Evolutionary conservation across 2,329 filamentous ascomycete genomes (phyloP).

Genomic region (Aspergillus sp.): DNA sequence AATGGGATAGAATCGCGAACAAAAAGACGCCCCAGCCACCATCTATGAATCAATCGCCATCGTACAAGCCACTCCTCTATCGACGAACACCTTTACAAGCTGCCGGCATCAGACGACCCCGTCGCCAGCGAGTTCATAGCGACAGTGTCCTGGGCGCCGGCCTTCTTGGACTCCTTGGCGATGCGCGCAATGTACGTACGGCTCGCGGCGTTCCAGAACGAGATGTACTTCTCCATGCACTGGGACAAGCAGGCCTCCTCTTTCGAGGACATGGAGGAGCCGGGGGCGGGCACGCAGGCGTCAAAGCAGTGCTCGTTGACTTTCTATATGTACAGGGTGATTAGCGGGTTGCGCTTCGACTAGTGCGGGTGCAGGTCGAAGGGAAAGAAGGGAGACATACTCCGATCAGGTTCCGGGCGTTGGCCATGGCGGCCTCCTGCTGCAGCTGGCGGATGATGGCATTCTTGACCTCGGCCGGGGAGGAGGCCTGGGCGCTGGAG

Average conservation of each 20-base stretch:
- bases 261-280: constrained; percentile 61
- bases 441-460: constrained; percentile 63
- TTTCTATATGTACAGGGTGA: constrained; percentile 52
- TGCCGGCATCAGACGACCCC: constrained; percentile 4
- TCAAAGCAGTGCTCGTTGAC: constrained; percentile 80
- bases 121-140: constrained; percentile 18
- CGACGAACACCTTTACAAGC: constrained; percentile 1
- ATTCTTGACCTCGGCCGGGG: constrained; percentile 45
- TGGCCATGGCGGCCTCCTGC: constrained; percentile 63
- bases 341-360: background rate
- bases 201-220: constrained; percentile 73
- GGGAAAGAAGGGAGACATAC: constrained; percentile 42
- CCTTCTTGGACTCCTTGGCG: constrained; percentile 57
- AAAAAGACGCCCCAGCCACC: background rate
- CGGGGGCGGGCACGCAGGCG: constrained; percentile 68
- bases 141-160: constrained; percentile 25
- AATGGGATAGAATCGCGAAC: background rate
- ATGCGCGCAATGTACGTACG: constrained; percentile 60
- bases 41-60: background rate
- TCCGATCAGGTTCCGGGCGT: constrained; percentile 68
- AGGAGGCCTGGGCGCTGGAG: constrained; percentile 18
- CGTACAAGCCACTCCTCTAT: background rate
- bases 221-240: constrained; percentile 85
- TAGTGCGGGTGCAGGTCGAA: background rate
- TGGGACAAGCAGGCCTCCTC: constrained; percentile 69